A percentile compares a stretch with the other conserved stretches of the same genome.
phyloP scores from a whole-genome alignment of 179 eudicot species.

The Gypsophila paniculata region DNA sequence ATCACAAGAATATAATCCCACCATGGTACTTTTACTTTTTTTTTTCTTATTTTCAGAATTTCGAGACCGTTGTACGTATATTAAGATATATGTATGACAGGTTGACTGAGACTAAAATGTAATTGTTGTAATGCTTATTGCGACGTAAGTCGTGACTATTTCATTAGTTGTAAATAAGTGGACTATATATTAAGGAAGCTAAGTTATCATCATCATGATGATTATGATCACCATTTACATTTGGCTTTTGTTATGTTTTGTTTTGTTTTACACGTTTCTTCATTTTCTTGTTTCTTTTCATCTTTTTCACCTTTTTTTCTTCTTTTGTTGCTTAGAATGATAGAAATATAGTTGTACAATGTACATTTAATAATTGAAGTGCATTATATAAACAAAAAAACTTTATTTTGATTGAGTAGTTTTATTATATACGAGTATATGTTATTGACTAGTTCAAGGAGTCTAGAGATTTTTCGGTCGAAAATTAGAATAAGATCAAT shows the following conservation, averaged over 20 bases:
- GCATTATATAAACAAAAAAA: background rate
- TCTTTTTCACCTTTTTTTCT: background rate
- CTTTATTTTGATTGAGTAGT: background rate
- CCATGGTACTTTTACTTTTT: background rate
- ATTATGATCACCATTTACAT: constrained; percentile 4
- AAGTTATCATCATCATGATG: constrained; percentile 16
- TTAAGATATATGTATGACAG: no score
- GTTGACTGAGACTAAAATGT: no score
- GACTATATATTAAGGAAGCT: background rate
- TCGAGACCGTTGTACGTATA: no score
- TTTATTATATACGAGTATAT: no score
- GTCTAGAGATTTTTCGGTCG: no score
- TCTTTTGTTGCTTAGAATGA: background rate
- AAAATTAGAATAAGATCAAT: background rate
- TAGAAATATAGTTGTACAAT: background rate
- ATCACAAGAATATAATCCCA: no score
- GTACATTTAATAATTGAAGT: background rate
- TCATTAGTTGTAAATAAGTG: background rate
- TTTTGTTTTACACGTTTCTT: constrained; percentile 25
- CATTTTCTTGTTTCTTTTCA: constrained; percentile 17
- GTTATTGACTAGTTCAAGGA: no score
- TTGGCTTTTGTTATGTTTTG: background rate
- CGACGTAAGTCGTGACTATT: no score
- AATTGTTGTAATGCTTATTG: no score
- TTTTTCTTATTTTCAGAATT: background rate